Base-by-base conservation (phyloP, 768 basidiomycete species). In the Tricholoma sp. region DNA sequence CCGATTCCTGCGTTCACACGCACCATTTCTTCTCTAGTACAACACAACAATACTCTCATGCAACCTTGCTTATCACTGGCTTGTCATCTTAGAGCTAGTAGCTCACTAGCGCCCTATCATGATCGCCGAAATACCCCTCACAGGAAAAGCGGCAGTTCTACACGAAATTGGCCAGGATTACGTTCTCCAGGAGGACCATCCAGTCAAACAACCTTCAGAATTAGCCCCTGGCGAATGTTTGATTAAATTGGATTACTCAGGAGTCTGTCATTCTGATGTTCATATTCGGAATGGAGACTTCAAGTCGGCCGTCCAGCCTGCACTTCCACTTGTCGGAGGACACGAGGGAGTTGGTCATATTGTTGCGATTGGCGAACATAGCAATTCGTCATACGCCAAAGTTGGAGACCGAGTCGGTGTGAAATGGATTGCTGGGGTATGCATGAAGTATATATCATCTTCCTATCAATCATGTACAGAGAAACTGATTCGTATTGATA, bases 261-360 rank as follows among this genome's bases (percentile, higher is more conserved):
- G 76, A 6, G 71, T 76, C 28, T 91, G 90, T 66, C 89, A 90
- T 65, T 88, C 87, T 0, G 90, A 92, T 63, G 70, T 90, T 32
- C 89, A 91, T 64, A 76, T 85, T 52, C 78, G 76, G 65, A 74
- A 78, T 31, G 80, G 78, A 20, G 89, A 89, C 61, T 93, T n/a
- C n/a, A n/a, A n/a, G n/a, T n/a, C 90, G 91, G 79, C 82, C 0
- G 55, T 79, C 3, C 69, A 76, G 11, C 67, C 79, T 1, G 75
- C 70, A 28, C 65, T 78, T 3, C 87, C 86, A 1, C 76, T 88
- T 36, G 74, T 91, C 52, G 88, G 86, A 11, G 89, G 91, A 0
- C 91, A 92, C 68, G 86, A 91, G 70, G 91, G 90, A 37, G 83
- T 90, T 20, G 91, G 91, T 5, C 72, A 74, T 42, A 72, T 94